Conservation (phyloP, 78 protist species). For the Dictyostelium brefeldianum region DNA sequence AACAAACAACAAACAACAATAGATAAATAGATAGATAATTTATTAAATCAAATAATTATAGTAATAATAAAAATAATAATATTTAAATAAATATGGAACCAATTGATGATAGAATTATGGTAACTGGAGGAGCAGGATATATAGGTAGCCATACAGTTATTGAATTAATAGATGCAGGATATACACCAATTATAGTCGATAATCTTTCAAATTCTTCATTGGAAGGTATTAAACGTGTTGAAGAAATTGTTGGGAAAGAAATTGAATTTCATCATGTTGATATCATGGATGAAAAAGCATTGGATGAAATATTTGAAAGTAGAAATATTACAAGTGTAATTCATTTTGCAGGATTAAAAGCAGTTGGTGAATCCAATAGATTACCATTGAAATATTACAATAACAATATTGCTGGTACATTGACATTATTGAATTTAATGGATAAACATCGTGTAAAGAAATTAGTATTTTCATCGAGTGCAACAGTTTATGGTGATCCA, state of each 20-base stretch:
- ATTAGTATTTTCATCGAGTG: constrained; percentile 97
- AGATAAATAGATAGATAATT: not conserved
- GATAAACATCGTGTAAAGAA: constrained; percentile 52
- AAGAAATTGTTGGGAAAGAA: constrained; percentile 86
- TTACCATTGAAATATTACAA: constrained; percentile 96
- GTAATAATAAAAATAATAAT: not conserved
- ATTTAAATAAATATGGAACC: constrained; percentile 59
- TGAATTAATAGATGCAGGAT: constrained; percentile 89
- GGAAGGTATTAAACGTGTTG: constrained; percentile 86
- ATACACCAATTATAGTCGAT: constrained; percentile 95
- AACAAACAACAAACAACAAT: not conserved
- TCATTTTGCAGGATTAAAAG: constrained; percentile 97
- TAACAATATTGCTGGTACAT: constrained; percentile 94
- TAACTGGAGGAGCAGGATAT: constrained; percentile 98
- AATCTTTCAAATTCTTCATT: constrained; percentile 85
- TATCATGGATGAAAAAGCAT: constrained; percentile 72
- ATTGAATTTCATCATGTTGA: constrained; percentile 82
- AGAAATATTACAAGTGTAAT: constrained; percentile 80
- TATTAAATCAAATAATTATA: not conserved
- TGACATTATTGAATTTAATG: constrained; percentile 92
- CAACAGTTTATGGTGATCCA: constrained; percentile 98
- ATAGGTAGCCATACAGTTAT: constrained; percentile 97
- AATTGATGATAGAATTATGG: constrained; percentile 80
- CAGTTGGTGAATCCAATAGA: constrained; percentile 96
- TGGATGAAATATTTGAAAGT: constrained; percentile 76